Percentiles rank a stretch among this genome's conserved stretches.
These are phyloP conservation scores for Eucalyptus melliodora DNA, from an alignment of 345 rosid genomes.

Conservation along the genomic window DNA sequence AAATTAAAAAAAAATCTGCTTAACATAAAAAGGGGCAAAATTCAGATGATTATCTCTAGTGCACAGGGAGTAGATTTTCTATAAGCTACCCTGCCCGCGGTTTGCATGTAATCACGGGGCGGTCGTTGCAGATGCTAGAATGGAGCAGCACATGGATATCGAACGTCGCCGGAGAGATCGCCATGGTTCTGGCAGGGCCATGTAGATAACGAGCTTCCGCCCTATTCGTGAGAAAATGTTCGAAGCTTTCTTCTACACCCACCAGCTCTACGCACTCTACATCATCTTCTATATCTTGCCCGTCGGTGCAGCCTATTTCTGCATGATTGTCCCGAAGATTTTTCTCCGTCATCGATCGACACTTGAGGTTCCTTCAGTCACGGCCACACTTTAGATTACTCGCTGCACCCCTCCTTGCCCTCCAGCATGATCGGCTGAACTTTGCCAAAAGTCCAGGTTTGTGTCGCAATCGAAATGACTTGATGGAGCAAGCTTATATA, in stretches of 20 bases:
- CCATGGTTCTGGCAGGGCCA: constrained; percentile 21
- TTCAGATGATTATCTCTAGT: background rate
- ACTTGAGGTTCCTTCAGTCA: constrained; percentile 42
- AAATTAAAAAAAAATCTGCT: background rate
- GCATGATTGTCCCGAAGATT: constrained; percentile 35
- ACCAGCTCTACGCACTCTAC: constrained; percentile 33
- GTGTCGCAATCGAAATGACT: background rate
- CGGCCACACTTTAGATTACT: constrained; percentile 8
- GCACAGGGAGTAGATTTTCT: background rate
- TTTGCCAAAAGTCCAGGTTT: constrained; percentile 32
- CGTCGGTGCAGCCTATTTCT: constrained; percentile 19
- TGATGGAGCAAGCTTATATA: background rate
- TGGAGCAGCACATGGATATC: constrained; percentile 24
- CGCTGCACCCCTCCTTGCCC: constrained; percentile 28
- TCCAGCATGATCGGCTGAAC: constrained; percentile 30
- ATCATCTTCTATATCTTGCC: constrained; percentile 32
- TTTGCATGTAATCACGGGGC: background rate
- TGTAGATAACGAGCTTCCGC: constrained; percentile 31
- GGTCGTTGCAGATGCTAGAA: constrained; percentile 10
- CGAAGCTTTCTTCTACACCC: constrained; percentile 47
- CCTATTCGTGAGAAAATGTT: constrained; percentile 21
- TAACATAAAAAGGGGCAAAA: background rate
- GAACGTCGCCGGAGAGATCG: constrained; percentile 37
- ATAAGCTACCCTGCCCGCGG: background rate
- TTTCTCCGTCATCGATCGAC: constrained; percentile 37